Conservation (phyloP, 345 rosid species). For the Citrus australasica region DNA sequence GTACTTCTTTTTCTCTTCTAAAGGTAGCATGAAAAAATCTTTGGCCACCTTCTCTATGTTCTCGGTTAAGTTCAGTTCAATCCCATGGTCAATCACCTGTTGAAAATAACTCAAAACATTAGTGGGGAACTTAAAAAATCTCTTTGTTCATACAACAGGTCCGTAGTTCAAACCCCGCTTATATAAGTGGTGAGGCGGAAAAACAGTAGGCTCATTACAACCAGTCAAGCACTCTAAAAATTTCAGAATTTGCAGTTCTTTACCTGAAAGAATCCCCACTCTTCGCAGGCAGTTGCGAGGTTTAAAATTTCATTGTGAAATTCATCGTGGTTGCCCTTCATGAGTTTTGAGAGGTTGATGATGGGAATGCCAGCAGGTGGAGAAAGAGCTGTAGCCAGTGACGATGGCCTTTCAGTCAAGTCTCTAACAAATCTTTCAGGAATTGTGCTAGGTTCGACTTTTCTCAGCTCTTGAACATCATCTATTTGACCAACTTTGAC, state of each 20-base stretch:
- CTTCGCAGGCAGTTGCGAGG: slow-evolving; percentile 71
- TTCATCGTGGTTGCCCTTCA: slow-evolving; percentile 31
- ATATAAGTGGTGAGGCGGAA: too few species aligned
- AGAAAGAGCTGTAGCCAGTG: slow-evolving; percentile 18
- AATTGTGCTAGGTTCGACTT: slow-evolving; percentile 48
- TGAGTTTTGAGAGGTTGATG: slow-evolving; percentile 65
- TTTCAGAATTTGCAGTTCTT: neutral
- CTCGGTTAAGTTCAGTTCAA: slow-evolving; percentile 53
- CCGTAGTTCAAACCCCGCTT: too few species aligned
- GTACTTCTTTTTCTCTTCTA: slow-evolving; percentile 78
- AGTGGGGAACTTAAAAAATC: neutral
- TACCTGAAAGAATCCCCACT: slow-evolving; percentile 99
- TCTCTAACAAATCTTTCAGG: slow-evolving; percentile 81
- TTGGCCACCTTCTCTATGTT: slow-evolving; percentile 63
- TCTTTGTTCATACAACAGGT: too few species aligned
- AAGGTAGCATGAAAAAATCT: slow-evolving; percentile 78
- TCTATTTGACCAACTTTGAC: slow-evolving; percentile 75
- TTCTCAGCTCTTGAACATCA: slow-evolving; percentile 87
- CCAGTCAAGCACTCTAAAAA: neutral
- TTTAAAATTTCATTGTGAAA: slow-evolving; percentile 33
- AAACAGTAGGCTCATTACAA: neutral
- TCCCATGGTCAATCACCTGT: slow-evolving; percentile 80
- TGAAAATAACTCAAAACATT: neutral
- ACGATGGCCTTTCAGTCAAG: slow-evolving; percentile 52
- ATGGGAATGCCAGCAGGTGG: slow-evolving; percentile 48